phyloP scores from a whole-genome alignment of 179 eudicot species.

The Heliamphora pulchella region DNA sequence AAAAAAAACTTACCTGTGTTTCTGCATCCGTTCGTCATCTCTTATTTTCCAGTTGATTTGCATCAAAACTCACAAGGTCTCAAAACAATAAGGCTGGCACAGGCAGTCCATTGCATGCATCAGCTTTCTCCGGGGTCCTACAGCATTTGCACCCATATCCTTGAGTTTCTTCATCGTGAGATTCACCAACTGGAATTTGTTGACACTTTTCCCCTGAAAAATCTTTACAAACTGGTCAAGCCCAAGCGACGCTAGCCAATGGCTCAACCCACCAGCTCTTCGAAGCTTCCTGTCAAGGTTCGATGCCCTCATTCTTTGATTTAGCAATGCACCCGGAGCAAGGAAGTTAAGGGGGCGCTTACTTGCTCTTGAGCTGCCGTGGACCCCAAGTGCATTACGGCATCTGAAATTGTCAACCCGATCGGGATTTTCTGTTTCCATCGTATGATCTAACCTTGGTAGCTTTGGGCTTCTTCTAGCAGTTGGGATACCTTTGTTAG shows the following conservation, averaged over 20 bases:
- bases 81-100: conserved; percentile 42
- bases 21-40: background rate
- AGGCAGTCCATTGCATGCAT: conserved; percentile 89
- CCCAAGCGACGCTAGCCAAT: conserved; percentile 76
- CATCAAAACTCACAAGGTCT: conserved; percentile 16
- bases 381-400: conserved; percentile 10
- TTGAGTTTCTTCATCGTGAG: conserved; percentile 81
- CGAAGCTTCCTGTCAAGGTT: conserved; percentile 66
- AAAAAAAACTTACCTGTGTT: no score
- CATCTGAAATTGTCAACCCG: conserved; percentile 17
- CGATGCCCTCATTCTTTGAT: conserved; percentile 51
- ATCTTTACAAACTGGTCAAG: conserved; percentile 51
- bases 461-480: conserved; percentile 18
- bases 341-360: conserved; percentile 20
- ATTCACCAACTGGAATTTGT: conserved; percentile 59
- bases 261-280: conserved; percentile 74
- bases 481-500: conserved; percentile 25
- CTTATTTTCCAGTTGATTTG: background rate
- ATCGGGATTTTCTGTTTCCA: conserved; percentile 12
- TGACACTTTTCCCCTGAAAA: conserved; percentile 41
- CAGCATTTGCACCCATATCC: conserved; percentile 85
- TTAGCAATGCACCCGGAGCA: conserved; percentile 25
- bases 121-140: conserved; percentile 91
- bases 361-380: conserved; percentile 19
- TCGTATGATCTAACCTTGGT: conserved; percentile 13